Percentiles rank a stretch among this genome's conserved stretches.
Evolutionary conservation across 2,329 filamentous ascomycete genomes (phyloP).

Genomic region (Epichloe sibirici): DNA sequence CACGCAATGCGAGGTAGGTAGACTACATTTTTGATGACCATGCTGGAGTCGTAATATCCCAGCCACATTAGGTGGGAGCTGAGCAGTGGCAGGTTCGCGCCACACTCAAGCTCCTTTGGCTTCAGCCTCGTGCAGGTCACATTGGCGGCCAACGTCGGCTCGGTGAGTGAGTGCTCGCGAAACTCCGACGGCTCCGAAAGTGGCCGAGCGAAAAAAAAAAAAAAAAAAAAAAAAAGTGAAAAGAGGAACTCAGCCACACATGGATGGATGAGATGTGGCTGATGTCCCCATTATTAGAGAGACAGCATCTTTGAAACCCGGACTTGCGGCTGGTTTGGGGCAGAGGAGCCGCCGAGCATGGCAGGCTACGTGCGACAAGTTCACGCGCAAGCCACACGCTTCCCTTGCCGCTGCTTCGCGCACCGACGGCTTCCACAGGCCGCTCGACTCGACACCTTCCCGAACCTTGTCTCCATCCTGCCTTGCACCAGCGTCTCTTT

Average conservation of each 20-base stretch:
- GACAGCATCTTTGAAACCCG: background rate
- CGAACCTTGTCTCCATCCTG: slow-evolving; percentile 5
- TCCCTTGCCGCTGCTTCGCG: background rate
- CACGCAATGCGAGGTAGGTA: background rate
- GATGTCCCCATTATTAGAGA: background rate
- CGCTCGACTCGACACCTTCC: background rate
- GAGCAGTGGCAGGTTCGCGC: background rate
- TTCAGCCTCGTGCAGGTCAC: slow-evolving; percentile 1
- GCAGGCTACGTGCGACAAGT: background rate
- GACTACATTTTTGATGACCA: background rate
- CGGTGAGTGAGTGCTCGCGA: slow-evolving; percentile 7
- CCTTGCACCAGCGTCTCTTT: slow-evolving; percentile 11
- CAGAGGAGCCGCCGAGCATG: background rate
- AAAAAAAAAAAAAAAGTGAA: slow-evolving; percentile 7
- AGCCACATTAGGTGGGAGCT: slow-evolving; percentile 1
- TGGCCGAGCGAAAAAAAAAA: slow-evolving; percentile 10
- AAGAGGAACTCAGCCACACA: slow-evolving; percentile 9
- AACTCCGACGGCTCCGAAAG: slow-evolving; percentile 21
- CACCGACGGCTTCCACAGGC: slow-evolving; percentile 10
- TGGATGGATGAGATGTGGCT: slow-evolving; percentile 7
- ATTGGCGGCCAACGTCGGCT: slow-evolving; percentile 9
- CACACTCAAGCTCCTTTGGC: slow-evolving; percentile 1
- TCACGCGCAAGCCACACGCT: slow-evolving; percentile 4
- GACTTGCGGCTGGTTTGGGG: background rate
- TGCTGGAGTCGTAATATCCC: background rate